phyloP scores from a whole-genome alignment of 2,329 filamentous ascomycete genomes.

The Rhexocercosporidium sp. region DNA sequence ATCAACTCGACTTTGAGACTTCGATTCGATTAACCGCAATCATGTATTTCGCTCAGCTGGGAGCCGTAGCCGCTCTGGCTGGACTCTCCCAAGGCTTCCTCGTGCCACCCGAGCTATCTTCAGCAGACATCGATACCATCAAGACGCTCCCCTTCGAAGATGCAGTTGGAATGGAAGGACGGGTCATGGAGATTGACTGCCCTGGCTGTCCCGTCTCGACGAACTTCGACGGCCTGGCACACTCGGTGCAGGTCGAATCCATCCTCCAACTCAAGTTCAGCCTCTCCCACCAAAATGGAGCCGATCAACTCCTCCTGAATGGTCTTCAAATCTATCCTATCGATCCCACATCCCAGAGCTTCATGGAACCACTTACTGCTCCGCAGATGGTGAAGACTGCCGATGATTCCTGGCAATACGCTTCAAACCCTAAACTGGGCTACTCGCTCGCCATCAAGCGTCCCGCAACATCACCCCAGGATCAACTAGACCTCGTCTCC shows the following conservation, averaged over 20 bases:
- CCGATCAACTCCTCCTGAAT: constrained; percentile 60
- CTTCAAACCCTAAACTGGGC: constrained; percentile 36
- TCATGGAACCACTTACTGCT: constrained; percentile 53
- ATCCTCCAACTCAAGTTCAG: constrained; percentile 58
- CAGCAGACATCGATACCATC: constrained; percentile 50
- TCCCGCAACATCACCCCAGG: constrained; percentile 54
- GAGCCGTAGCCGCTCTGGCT: constrained; percentile 30
- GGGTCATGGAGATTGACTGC: constrained; percentile 57
- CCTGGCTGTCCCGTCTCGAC: constrained; percentile 55
- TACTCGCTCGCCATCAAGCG: constrained; percentile 40
- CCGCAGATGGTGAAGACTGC: constrained; percentile 49
- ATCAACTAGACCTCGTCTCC: constrained; percentile 56
- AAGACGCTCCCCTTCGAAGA: constrained; percentile 48
- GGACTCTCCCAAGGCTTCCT: constrained; percentile 52
- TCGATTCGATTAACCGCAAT: constrained; percentile 7
- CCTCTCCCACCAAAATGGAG: constrained; percentile 51
- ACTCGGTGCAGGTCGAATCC: constrained; percentile 33
- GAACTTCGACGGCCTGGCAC: constrained; percentile 40
- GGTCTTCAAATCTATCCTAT: constrained; percentile 64
- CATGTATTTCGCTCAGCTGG: constrained; percentile 36
- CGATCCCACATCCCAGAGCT: constrained; percentile 35
- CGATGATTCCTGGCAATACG: constrained; percentile 35
- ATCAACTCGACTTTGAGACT: constrained; percentile 1
- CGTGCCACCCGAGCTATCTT: constrained; percentile 55
- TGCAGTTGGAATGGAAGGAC: constrained; percentile 44